These are phyloP conservation scores for Dactylellina leptospora DNA, from an alignment of 2,329 filamentous ascomycete genomes.

Conservation along the genomic window DNA sequence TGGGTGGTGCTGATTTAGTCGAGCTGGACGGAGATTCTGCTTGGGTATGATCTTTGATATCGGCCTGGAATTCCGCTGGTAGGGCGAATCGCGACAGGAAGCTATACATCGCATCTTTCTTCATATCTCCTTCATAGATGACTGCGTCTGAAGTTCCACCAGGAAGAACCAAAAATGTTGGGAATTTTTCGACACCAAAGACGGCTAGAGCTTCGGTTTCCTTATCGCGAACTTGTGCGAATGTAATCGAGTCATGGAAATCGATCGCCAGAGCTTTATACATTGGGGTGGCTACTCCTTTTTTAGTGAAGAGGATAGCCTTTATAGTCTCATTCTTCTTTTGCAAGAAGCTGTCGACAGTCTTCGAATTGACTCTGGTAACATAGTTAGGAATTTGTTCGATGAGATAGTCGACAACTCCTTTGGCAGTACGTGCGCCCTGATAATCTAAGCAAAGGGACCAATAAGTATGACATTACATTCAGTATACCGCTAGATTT, in stretches of 20 bases:
- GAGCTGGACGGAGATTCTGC: constrained; percentile 56
- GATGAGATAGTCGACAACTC: constrained; percentile 83
- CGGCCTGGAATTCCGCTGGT: constrained; percentile 69
- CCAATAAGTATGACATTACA: not conserved
- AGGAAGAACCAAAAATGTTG: constrained; percentile 80
- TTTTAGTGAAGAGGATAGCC: constrained; percentile 91
- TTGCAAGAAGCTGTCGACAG: constrained; percentile 76
- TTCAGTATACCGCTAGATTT: no score
- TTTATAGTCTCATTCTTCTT: constrained; percentile 76
- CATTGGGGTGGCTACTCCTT: constrained; percentile 84
- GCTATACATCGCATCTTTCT: constrained; percentile 79
- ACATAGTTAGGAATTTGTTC: constrained; percentile 93
- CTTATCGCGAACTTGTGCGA: constrained; percentile 86
- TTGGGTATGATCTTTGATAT: constrained; percentile 62
- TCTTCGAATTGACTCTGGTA: constrained; percentile 74
- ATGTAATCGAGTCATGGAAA: constrained; percentile 78
- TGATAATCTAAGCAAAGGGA: constrained; percentile 74
- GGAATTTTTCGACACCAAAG: constrained; percentile 81
- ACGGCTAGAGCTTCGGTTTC: constrained; percentile 75
- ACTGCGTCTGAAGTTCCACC: constrained; percentile 74
- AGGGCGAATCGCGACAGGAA: constrained; percentile 82
- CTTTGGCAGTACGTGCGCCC: constrained; percentile 81
- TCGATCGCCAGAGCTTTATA: constrained; percentile 88
- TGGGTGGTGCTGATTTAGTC: constrained; percentile 59
- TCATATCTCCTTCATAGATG: constrained; percentile 81